phyloP scores from a whole-genome alignment of 1,284 basidiomycete genomes.

The Entoloma clypeatum region DNA sequence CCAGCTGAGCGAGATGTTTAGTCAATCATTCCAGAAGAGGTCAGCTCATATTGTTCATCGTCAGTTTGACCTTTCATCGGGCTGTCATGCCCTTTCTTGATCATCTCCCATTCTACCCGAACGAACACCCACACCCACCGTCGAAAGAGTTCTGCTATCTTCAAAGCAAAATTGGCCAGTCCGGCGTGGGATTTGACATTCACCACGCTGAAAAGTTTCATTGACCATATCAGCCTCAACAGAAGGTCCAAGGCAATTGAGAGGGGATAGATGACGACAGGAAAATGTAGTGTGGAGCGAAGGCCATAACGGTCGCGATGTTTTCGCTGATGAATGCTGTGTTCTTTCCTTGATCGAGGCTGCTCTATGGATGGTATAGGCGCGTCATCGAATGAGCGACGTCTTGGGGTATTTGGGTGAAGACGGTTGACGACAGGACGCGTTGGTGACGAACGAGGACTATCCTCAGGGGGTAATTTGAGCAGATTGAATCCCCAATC shows the following conservation, averaged over 20 bases:
- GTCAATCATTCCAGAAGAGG: slow-evolving; percentile 24
- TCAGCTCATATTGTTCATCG: slow-evolving; percentile 31
- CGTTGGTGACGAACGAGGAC: slow-evolving; percentile 32
- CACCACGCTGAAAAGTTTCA: slow-evolving; percentile 88
- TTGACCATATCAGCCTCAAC: slow-evolving; percentile 91
- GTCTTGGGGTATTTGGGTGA: slow-evolving; percentile 32
- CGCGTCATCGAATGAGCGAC: slow-evolving; percentile 22
- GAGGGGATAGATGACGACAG: slow-evolving; percentile 83
- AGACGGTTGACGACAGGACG: slow-evolving; percentile 45
- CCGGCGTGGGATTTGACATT: slow-evolving; percentile 83
- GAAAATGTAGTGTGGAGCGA: slow-evolving; percentile 68
- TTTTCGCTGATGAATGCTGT: slow-evolving; percentile 22
- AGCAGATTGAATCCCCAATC: slow-evolving; percentile 94
- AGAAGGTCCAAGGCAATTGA: slow-evolving; percentile 83
- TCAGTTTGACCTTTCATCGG: slow-evolving; percentile 23
- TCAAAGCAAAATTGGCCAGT: slow-evolving; percentile 84
- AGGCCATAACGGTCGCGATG: slow-evolving; percentile 63
- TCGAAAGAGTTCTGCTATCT: slow-evolving; percentile 85
- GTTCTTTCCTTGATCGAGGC: slow-evolving; percentile 5
- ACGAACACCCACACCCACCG: slow-evolving; percentile 98
- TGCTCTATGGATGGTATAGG: slow-evolving; percentile 26
- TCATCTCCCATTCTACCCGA: slow-evolving; percentile 92
- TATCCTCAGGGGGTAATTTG: slow-evolving; percentile 25
- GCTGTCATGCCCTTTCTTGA: slow-evolving; percentile 46
- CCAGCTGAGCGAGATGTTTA: too few species aligned